Percentiles rank a stretch among this genome's conserved stretches.
Evolutionary conservation across 2,329 filamentous ascomycete species (phyloP).

Genomic region (Paecilomyces dactylethromorphus): DNA sequence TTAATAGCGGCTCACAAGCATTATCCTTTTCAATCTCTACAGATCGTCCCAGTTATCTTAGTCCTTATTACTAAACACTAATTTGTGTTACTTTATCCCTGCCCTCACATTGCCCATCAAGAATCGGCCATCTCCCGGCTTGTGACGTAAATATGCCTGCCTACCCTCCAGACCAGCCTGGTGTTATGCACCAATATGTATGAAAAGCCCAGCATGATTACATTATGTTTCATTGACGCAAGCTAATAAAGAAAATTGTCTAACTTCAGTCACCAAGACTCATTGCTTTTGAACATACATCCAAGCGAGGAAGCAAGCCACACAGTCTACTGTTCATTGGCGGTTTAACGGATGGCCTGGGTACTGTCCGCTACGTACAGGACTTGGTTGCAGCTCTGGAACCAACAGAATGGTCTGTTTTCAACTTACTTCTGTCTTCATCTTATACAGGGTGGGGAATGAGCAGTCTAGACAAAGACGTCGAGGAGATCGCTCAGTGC

Average conservation of each 20-base stretch:
- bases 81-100: not conserved
- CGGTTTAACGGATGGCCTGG: slow-evolving; percentile 53
- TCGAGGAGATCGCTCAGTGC: slow-evolving; percentile 46
- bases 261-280: slow-evolving; percentile 30
- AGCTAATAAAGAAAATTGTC: slow-evolving; percentile 2
- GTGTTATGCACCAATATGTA: slow-evolving; percentile 33
- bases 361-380: slow-evolving; percentile 49
- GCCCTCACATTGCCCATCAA: not conserved
- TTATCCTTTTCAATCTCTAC: not conserved
- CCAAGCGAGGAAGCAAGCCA: slow-evolving; percentile 20
- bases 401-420: slow-evolving; percentile 46
- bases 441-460: slow-evolving; percentile 52
- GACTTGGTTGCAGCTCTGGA: slow-evolving; percentile 44
- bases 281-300: slow-evolving; percentile 35
- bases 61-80: not conserved
- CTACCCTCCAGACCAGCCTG: slow-evolving; percentile 10
- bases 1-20: not conserved
- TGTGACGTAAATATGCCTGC: not conserved
- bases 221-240: not conserved
- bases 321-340: slow-evolving; percentile 54
- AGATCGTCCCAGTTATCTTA: not conserved
- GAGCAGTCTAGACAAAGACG: slow-evolving; percentile 47
- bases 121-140: not conserved
- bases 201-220: slow-evolving; percentile 2
- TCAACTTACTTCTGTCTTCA: slow-evolving; percentile 45